Percentiles rank a stretch among this genome's conserved stretches.
phyloP scores from a whole-genome alignment of 805 yeast genomes.

The Pichia gijzeniarum region DNA sequence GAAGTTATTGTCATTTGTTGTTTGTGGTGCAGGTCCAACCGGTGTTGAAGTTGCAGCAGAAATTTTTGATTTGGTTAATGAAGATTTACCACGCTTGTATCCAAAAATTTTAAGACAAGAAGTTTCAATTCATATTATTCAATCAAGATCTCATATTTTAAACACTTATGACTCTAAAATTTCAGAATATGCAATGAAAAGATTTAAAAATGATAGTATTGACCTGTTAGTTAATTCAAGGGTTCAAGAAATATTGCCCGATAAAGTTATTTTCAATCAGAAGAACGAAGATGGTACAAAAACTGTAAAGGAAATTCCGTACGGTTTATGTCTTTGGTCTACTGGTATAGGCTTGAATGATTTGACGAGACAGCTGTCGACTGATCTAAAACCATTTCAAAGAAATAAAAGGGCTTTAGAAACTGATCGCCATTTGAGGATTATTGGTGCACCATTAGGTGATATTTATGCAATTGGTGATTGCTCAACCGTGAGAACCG shows the following conservation, averaged over 20 bases:
- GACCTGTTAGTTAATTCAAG: conserved; percentile 75
- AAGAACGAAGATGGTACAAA: conserved; percentile 35
- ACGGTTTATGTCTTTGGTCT: conserved; percentile 68
- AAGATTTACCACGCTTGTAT: conserved; percentile 82
- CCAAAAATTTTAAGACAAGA: conserved; percentile 72
- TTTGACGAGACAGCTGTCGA: conserved; percentile 49
- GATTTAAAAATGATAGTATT: conserved; percentile 61
- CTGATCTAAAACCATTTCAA: conserved; percentile 42
- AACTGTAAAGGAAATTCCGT: conserved; percentile 46
- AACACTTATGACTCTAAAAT: conserved; percentile 62
- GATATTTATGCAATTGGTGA: conserved; percentile 68
- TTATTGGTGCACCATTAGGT: conserved; percentile 60
- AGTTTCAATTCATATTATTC: conserved; percentile 76
- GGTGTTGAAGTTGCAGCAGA: conserved; percentile 98
- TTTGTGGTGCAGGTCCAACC: conserved; percentile 98
- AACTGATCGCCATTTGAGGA: conserved; percentile 67
- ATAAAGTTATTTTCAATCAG: conserved; percentile 53
- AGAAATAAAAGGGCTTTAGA: conserved; percentile 65
- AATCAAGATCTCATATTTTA: conserved; percentile 86
- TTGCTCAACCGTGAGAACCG: conserved; percentile 58
- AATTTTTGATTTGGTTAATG: conserved; percentile 86
- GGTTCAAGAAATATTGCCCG: conserved; percentile 76
- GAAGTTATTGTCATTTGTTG: conserved; percentile 79
- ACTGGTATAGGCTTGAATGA: conserved; percentile 69
- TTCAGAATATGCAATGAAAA: conserved; percentile 72